phyloP scores from a whole-genome alignment of 352 stramenopile species.

The Phytophthora ohioensis region DNA sequence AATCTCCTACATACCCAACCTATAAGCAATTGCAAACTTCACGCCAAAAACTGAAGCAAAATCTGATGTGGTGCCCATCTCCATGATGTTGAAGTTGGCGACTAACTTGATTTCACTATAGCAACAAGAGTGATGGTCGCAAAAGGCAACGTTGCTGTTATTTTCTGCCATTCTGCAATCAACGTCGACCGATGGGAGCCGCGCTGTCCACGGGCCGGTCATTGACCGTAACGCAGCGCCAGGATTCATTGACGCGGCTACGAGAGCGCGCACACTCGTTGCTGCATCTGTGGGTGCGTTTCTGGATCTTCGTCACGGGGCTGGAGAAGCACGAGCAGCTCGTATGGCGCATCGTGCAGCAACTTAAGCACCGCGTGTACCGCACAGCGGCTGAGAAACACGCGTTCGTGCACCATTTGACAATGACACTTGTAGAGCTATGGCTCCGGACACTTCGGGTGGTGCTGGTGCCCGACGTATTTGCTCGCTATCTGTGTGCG shows the following conservation, averaged over 20 bases:
- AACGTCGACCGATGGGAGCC: slow-evolving; percentile 26
- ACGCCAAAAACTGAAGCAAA: slow-evolving; percentile 31
- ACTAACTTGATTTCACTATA: slow-evolving; percentile 28
- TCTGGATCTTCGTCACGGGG: slow-evolving; percentile 83
- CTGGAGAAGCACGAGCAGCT: slow-evolving; percentile 72
- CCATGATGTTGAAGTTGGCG: slow-evolving; percentile 24
- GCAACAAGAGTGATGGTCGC: slow-evolving; percentile 32
- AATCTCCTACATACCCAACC: background rate
- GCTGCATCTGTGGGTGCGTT: slow-evolving; percentile 68
- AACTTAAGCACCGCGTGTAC: slow-evolving; percentile 65
- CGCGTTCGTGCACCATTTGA: slow-evolving; percentile 57
- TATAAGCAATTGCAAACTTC: slow-evolving; percentile 7
- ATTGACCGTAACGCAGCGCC: slow-evolving; percentile 27
- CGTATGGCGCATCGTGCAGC: slow-evolving; percentile 48
- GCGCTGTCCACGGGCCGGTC: slow-evolving; percentile 27
- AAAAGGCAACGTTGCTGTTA: slow-evolving; percentile 23
- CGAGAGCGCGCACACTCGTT: slow-evolving; percentile 40
- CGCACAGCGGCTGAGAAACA: slow-evolving; percentile 34
- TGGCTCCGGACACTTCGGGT: slow-evolving; percentile 76
- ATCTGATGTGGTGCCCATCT: slow-evolving; percentile 18
- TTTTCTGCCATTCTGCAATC: slow-evolving; percentile 25
- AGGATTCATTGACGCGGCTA: slow-evolving; percentile 28
- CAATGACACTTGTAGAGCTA: slow-evolving; percentile 75
- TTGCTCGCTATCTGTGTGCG: slow-evolving; percentile 77
- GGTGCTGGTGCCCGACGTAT: slow-evolving; percentile 82